Percentiles rank a stretch among this genome's conserved stretches.
These are phyloP conservation scores for Acacia melanoxylon DNA, from an alignment of 306 rosid species.

Conservation along the genomic window DNA sequence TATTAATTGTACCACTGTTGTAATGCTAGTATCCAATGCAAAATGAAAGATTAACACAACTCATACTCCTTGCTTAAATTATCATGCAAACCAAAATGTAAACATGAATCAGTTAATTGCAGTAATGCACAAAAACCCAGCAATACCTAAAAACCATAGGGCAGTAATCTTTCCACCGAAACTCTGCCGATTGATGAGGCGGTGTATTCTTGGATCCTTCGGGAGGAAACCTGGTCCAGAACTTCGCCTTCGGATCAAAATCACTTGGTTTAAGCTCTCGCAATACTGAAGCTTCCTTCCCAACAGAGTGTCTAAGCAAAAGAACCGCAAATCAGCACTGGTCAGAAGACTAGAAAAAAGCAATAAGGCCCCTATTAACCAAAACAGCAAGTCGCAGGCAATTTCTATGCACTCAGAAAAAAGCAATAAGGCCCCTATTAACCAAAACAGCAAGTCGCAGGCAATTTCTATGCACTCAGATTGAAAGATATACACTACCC, in stretches of 20 bases:
- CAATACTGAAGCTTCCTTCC: constrained; percentile 70
- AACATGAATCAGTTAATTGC: background rate
- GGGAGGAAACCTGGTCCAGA: constrained; percentile 53
- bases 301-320: constrained; percentile 43
- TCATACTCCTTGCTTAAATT: background rate
- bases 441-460: background rate
- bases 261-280: constrained; percentile 44
- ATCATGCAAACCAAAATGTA: background rate
- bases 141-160: constrained; percentile 48
- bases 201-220: constrained; percentile 56
- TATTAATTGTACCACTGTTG: background rate
- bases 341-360: background rate
- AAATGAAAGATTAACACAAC: constrained; percentile 1
- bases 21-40: background rate
- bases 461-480: background rate
- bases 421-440: background rate
- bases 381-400: background rate
- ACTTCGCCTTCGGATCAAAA: constrained; percentile 55
- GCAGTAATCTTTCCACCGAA: constrained; percentile 59
- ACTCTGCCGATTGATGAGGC: constrained; percentile 48
- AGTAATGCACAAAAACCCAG: background rate
- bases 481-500: background rate
- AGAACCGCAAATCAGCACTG: background rate
- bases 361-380: background rate
- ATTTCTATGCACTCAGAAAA: background rate